Evolutionary conservation across 2,329 filamentous ascomycete genomes (phyloP).

Genomic region (Penicillium hesseltinei): DNA sequence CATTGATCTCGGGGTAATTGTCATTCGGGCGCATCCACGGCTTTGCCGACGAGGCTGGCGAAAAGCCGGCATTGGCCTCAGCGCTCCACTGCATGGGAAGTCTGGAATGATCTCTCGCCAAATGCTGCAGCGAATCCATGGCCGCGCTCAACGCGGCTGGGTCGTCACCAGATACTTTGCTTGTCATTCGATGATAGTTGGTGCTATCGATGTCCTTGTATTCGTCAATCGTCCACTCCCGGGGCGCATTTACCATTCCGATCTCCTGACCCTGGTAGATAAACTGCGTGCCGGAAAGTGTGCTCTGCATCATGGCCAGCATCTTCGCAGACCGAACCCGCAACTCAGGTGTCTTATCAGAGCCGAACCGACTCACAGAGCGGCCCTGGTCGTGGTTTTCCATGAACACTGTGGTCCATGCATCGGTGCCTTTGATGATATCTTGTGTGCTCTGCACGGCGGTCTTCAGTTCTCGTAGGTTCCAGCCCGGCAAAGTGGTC

Average conservation of each 20-base stretch:
- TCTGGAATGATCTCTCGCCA: slow-evolving; percentile 61
- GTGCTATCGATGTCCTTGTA: slow-evolving; percentile 45
- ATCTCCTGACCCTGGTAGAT: slow-evolving; percentile 63
- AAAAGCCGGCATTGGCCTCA: slow-evolving; percentile 64
- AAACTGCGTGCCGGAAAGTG: slow-evolving; percentile 55
- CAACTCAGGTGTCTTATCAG: slow-evolving; percentile 49
- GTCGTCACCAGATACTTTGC: slow-evolving; percentile 31
- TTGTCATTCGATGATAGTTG: slow-evolving; percentile 48
- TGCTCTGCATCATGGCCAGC: slow-evolving; percentile 51
- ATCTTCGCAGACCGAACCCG: slow-evolving; percentile 53
- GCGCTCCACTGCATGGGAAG: slow-evolving; percentile 67
- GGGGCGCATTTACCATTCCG: slow-evolving; percentile 57
- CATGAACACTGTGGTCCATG: slow-evolving; percentile 60
- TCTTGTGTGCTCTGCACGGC: slow-evolving; percentile 52
- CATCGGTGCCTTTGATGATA: slow-evolving; percentile 48
- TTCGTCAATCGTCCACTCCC: slow-evolving; percentile 49
- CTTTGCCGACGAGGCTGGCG: slow-evolving; percentile 47
- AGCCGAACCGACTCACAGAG: slow-evolving; percentile 54
- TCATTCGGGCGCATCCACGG: slow-evolving; percentile 64
- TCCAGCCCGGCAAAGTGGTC: slow-evolving; percentile 46
- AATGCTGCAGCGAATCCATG: slow-evolving; percentile 54
- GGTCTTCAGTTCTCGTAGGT: slow-evolving; percentile 44
- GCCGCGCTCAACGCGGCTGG: slow-evolving; percentile 46
- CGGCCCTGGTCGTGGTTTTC: slow-evolving; percentile 65
- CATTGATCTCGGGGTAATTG: slow-evolving; percentile 42